Evolutionary conservation across 176 grass and related monocot species (phyloP), one percentile per base, ranked within the genome.

Genomic region (Triticum monococcum): DNA sequence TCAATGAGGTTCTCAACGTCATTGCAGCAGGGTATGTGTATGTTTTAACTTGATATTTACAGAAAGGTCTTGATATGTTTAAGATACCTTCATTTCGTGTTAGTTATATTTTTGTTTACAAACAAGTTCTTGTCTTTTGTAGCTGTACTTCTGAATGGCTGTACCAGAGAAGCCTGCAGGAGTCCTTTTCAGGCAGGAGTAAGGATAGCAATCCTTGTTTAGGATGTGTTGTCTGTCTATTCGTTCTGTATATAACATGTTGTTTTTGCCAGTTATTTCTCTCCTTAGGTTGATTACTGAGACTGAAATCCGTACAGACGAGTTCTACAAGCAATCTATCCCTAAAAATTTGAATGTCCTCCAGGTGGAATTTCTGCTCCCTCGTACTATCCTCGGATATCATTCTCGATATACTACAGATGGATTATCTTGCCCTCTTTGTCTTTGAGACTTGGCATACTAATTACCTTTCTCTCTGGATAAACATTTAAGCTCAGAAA

Each of bases 271-370:
- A 88, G 86, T 82, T 77, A 63, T 88, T 38, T 82, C 31, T 77
- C 64, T 88, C 1, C 71, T 88, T 59, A 75, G 79, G 37, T 82
- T 88, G 79, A 46, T 88, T 45, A 77, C 86, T 4, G 86, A 88
- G 86, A 52, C 57, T 59, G 62, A 88, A 18, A 77, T 88, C 71
- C 71, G 71, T 41, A 81, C 70, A 32, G 45, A 13, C 17, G 2
- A 82, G 13, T 9, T 76, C 9, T 77, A 59, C 79, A 41, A 18
- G 41, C 7, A 33, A 77, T 41, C 1, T 57, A 33, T 41, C 16
- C 11, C 54, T 35, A 1, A 24, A 60, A 7, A 73, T 5, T 33
- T 33, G 13, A 1, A 4, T 64, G 54, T 22, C 26, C 30, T 50
- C 46, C 8, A 46, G 85, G 85, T 87, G 30, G 36, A 14, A 7